A percentile compares a stretch with the other conserved stretches of the same genome.
Conservation (phyloP, 2,329 filamentous ascomycete species). For the Pestalotiopsis sp. region DNA sequence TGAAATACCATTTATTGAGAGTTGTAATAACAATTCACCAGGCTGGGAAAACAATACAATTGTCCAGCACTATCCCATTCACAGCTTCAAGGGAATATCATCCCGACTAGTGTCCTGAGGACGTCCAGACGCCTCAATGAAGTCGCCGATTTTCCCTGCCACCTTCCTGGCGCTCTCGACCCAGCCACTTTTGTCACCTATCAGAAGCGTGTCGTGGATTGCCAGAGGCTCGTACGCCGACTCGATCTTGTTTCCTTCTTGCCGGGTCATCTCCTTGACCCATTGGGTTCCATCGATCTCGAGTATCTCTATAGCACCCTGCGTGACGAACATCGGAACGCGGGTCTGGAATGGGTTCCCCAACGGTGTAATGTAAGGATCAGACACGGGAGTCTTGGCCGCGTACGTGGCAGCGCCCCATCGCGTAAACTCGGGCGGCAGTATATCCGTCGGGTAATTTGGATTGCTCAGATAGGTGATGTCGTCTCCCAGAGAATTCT, state of each 20-base stretch:
- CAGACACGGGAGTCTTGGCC: neutral
- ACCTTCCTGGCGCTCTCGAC: constrained; percentile 30
- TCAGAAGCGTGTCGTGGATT: constrained; percentile 48
- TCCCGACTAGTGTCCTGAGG: neutral
- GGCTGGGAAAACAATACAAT: neutral
- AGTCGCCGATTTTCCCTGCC: constrained; percentile 24
- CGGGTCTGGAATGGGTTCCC: constrained; percentile 24
- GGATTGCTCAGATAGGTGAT: constrained; percentile 21
- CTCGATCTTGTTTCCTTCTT: constrained; percentile 30
- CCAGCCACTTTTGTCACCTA: constrained; percentile 44
- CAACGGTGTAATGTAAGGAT: constrained; percentile 22
- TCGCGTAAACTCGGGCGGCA: constrained; percentile 34
- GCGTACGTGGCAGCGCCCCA: constrained; percentile 42
- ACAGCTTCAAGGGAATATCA: neutral
- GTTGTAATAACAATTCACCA: neutral
- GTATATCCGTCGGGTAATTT: constrained; percentile 36
- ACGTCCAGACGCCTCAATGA: constrained; percentile 16
- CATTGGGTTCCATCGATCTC: constrained; percentile 53
- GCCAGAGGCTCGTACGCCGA: constrained; percentile 41
- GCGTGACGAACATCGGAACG: constrained; percentile 25
- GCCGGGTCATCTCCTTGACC: constrained; percentile 47
- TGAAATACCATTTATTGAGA: neutral
- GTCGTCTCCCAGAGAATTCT: constrained; percentile 10
- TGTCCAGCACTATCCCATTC: neutral
- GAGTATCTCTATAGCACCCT: constrained; percentile 30